These are phyloP conservation scores for Pseudocercospora macadamiae DNA, from an alignment of 2,329 filamentous ascomycete genomes.

Conservation along the genomic window DNA sequence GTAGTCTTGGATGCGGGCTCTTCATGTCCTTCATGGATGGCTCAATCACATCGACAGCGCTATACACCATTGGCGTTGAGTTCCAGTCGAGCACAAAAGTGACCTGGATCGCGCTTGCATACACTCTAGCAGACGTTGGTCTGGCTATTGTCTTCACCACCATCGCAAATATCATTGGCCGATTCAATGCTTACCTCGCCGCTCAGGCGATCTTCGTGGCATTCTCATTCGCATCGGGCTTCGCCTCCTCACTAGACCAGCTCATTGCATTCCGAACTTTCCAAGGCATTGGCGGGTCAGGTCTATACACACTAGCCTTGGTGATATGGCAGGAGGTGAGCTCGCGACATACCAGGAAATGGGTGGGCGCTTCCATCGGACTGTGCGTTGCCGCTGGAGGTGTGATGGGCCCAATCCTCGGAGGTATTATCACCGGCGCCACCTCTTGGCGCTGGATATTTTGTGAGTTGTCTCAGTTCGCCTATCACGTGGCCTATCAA, in stretches of 20 bases:
- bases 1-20: slow-evolving; percentile 56
- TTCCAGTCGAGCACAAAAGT: slow-evolving; percentile 56
- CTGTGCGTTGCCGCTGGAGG: slow-evolving; percentile 36
- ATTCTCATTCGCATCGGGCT: slow-evolving; percentile 59
- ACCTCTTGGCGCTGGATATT: slow-evolving; percentile 12
- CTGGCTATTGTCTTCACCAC: slow-evolving; percentile 60
- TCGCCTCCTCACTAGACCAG: slow-evolving; percentile 54
- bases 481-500: neutral
- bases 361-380: slow-evolving; percentile 55
- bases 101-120: slow-evolving; percentile 60
- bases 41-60: slow-evolving; percentile 61
- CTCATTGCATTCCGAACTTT: slow-evolving; percentile 62
- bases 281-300: slow-evolving; percentile 64
- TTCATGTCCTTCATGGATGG: slow-evolving; percentile 62
- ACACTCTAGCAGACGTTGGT: slow-evolving; percentile 61
- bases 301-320: slow-evolving; percentile 50
- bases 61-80: slow-evolving; percentile 60
- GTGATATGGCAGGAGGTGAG: slow-evolving; percentile 9
- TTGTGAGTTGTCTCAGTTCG: neutral
- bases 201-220: slow-evolving; percentile 60
- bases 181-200: slow-evolving; percentile 54
- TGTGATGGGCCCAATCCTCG: slow-evolving; percentile 23
- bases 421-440: slow-evolving; percentile 13
- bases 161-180: slow-evolving; percentile 58
- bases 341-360: slow-evolving; percentile 43